Percentiles rank a stretch among this genome's conserved stretches.
Conservation (phyloP, 129 eudicot species). For the Glebionis coronaria region DNA sequence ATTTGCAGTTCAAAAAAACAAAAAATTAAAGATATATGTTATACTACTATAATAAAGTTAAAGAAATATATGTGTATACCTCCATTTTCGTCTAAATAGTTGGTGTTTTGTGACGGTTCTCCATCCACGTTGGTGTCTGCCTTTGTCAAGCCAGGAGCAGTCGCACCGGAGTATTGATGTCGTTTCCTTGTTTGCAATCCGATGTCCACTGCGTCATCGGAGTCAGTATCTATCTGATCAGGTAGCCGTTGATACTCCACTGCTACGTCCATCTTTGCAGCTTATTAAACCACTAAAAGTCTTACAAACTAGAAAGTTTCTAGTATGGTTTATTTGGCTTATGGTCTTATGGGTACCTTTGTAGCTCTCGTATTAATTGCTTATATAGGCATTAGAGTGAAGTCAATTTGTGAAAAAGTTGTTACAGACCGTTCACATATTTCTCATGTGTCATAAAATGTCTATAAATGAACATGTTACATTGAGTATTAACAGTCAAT, state of each 20-base stretch:
- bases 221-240: slow-evolving; percentile 17
- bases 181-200: slow-evolving; percentile 23
- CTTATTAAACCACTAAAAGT: slow-evolving; percentile 12
- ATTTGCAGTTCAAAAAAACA: neutral
- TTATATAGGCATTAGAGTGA: neutral
- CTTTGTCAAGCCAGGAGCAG: slow-evolving; percentile 8
- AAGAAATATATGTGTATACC: slow-evolving; percentile 15
- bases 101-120: slow-evolving; percentile 14
- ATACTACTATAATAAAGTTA: neutral
- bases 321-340: neutral
- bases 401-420: neutral
- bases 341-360: neutral
- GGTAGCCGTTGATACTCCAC: slow-evolving; percentile 8
- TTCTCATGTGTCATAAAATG: neutral
- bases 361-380: neutral
- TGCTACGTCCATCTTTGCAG: slow-evolving; percentile 27
- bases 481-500: too few species aligned
- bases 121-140: slow-evolving; percentile 18
- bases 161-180: slow-evolving; percentile 8
- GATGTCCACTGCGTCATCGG: slow-evolving; percentile 19
- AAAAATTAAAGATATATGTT: neutral
- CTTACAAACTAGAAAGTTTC: neutral
- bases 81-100: slow-evolving; percentile 33
- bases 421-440: neutral
- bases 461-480: too few species aligned